Conservation (phyloP, 2,329 filamentous ascomycete species). For the Stagonosporopsis rhizophila region DNA sequence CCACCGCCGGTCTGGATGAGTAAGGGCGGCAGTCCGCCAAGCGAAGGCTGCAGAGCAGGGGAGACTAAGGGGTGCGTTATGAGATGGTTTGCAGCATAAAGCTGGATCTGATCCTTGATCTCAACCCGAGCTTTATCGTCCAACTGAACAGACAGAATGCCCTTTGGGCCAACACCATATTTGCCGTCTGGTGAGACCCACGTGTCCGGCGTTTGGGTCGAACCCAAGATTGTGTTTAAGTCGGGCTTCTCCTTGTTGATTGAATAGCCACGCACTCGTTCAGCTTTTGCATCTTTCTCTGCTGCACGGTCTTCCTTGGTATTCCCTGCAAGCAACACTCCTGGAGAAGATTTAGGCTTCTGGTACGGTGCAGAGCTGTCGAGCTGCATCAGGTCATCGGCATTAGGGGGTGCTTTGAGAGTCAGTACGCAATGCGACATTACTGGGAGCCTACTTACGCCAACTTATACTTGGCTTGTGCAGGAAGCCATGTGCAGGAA, state of each 20-base stretch:
- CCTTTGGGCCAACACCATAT: slow-evolving; percentile 44
- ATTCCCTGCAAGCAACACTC: slow-evolving; percentile 15
- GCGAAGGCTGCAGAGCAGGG: slow-evolving; percentile 82
- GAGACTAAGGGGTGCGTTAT: slow-evolving; percentile 89
- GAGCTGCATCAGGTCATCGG: slow-evolving; percentile 70
- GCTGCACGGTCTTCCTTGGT: slow-evolving; percentile 37
- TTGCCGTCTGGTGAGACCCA: slow-evolving; percentile 46
- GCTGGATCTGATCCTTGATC: slow-evolving; percentile 91
- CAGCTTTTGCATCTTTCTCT: slow-evolving; percentile 44
- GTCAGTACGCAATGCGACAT: background rate
- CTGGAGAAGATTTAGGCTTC: slow-evolving; percentile 18
- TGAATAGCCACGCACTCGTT: slow-evolving; percentile 47
- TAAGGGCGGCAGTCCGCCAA: slow-evolving; percentile 88
- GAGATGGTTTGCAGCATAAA: slow-evolving; percentile 84
- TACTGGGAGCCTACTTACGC: slow-evolving; percentile 55
- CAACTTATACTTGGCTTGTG: slow-evolving; percentile 89
- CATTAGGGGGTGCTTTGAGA: slow-evolving; percentile 72
- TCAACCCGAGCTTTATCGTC: slow-evolving; percentile 66
- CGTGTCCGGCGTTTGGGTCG: slow-evolving; percentile 13
- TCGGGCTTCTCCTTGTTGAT: slow-evolving; percentile 33
- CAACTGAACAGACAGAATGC: slow-evolving; percentile 68
- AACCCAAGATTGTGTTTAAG: slow-evolving; percentile 11
- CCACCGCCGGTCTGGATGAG: slow-evolving; percentile 87
- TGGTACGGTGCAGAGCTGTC: slow-evolving; percentile 38
- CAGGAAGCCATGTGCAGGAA: slow-evolving; percentile 85